A percentile compares a stretch with the other conserved stretches of the same genome.
phyloP scores from a whole-genome alignment of 495 filamentous ascomycete genomes.

The Glonium stellatum region DNA sequence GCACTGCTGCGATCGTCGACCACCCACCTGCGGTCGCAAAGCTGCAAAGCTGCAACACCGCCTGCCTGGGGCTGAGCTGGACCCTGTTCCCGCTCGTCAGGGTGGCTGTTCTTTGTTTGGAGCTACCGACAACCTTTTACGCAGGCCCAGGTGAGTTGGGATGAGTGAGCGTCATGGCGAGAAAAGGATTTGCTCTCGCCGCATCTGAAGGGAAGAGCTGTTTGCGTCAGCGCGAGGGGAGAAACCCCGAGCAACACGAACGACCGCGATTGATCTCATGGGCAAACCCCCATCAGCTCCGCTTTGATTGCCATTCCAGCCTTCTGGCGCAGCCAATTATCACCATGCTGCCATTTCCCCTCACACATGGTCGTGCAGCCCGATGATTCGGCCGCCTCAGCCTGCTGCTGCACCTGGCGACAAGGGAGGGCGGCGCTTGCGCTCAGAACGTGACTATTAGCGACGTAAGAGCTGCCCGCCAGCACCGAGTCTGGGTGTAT shows the following conservation, averaged over 20 bases:
- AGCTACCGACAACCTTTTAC: neutral
- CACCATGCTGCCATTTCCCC: neutral
- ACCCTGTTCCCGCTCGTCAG: neutral
- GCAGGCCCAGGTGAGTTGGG: neutral
- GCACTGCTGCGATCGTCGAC: neutral
- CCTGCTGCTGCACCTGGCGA: neutral
- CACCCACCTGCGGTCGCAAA: neutral
- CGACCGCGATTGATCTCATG: neutral
- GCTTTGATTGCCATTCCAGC: constrained; percentile 1
- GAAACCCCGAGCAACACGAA: neutral
- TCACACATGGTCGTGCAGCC: neutral
- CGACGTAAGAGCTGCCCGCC: neutral
- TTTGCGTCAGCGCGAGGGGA: neutral
- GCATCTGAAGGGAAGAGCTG: neutral
- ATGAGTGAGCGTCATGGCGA: neutral
- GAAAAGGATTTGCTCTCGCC: neutral
- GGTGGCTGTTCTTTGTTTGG: neutral
- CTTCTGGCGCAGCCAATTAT: neutral
- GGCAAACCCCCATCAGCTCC: constrained; percentile 2
- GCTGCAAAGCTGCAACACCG: neutral
- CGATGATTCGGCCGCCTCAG: neutral
- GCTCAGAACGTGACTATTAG: constrained; percentile 2
- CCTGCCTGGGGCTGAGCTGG: neutral
- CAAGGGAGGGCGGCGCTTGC: neutral
- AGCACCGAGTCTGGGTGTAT: neutral